A percentile compares a stretch with the other conserved stretches of the same genome.
Evolutionary conservation across 2,329 filamentous ascomycete species (phyloP).

Genomic region (Tothia fuscella): DNA sequence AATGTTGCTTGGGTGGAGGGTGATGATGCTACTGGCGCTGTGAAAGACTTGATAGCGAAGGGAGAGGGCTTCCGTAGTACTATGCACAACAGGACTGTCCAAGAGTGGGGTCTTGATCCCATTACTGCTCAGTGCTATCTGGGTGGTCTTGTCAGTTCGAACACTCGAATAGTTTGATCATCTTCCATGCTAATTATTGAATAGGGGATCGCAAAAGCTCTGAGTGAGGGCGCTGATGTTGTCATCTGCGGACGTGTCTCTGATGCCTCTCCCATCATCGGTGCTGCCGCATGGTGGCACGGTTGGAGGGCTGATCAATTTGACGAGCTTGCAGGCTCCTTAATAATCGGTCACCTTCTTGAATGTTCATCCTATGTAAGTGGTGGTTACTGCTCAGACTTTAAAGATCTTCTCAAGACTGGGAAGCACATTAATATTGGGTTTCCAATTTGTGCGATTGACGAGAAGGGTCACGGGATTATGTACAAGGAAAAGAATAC

Average conservation of each 20-base stretch:
- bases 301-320: constrained; percentile 37
- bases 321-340: constrained; percentile 37
- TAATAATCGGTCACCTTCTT: constrained; percentile 43
- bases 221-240: constrained; percentile 20
- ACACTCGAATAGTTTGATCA: too few relatives aligned
- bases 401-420: constrained; percentile 8
- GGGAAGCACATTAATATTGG: constrained; percentile 12
- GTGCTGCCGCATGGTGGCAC: constrained; percentile 36
- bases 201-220: constrained; percentile 20
- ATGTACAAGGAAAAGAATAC: constrained; percentile 13
- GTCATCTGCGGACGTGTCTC: constrained; percentile 22
- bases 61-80: constrained; percentile 20
- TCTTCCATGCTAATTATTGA: too few relatives aligned
- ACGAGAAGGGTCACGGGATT: constrained; percentile 12
- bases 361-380: constrained; percentile 28
- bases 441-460: constrained; percentile 19
- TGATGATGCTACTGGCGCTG: constrained; percentile 27
- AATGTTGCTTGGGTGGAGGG: constrained; percentile 29
- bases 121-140: constrained; percentile 12
- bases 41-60: constrained; percentile 16
- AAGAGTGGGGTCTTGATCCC: constrained; percentile 9
- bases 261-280: constrained; percentile 18
- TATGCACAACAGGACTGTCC: constrained; percentile 17
- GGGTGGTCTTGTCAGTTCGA: too few relatives aligned
- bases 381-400: constrained; percentile 9